Evolutionary conservation across 2,329 filamentous ascomycete genomes (phyloP).

Genomic region (Sporothrix mexicana): DNA sequence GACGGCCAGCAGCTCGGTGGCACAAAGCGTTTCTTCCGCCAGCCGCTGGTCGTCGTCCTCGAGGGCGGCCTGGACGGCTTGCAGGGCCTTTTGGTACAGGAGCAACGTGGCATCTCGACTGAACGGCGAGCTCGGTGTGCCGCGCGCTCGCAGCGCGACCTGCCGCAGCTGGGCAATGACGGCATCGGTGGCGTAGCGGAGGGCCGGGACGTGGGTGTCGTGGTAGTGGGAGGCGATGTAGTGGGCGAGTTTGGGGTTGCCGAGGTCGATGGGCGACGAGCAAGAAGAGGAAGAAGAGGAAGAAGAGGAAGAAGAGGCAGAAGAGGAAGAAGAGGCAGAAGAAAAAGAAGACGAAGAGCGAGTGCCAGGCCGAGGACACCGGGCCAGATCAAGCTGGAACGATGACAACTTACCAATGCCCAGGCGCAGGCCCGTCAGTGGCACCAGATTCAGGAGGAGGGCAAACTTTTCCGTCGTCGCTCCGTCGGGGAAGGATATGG

Average conservation of each 20-base stretch:
- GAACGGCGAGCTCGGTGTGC: neutral
- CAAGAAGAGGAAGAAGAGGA: neutral
- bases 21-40: constrained; percentile 15
- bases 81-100: neutral
- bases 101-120: neutral
- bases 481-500: constrained; percentile 6
- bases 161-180: constrained; percentile 17
- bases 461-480: constrained; percentile 15
- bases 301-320: too few species aligned
- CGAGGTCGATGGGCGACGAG: neutral
- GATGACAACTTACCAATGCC: constrained; percentile 23
- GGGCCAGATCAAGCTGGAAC: neutral
- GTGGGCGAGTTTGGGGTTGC: constrained; percentile 20
- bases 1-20: constrained; percentile 14
- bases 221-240: neutral
- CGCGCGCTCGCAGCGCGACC: neutral
- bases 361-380: neutral
- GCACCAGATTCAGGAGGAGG: neutral
- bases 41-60: constrained; percentile 17
- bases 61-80: constrained; percentile 10
- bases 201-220: neutral
- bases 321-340: too few species aligned
- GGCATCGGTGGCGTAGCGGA: constrained; percentile 22
- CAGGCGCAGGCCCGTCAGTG: constrained; percentile 2
- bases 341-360: neutral